A percentile compares a stretch with the other conserved stretches of the same genome.
phyloP scores from a whole-genome alignment of 768 basidiomycete species.

The Epithele typhae region DNA sequence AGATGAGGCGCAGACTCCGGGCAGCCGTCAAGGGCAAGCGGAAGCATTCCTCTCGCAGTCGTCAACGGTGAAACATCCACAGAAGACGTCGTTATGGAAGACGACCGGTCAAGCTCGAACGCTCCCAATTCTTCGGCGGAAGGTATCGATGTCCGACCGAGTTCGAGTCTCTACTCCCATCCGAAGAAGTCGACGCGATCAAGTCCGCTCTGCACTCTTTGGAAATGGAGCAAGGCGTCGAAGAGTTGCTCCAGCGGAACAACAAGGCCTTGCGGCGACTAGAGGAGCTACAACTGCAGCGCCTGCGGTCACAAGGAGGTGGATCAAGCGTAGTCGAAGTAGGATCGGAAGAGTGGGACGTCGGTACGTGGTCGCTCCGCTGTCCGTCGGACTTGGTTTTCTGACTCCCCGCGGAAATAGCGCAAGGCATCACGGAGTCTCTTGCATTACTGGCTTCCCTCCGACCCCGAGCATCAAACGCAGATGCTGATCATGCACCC shows the following conservation, averaged over 20 bases:
- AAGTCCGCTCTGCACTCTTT: conserved; percentile 57
- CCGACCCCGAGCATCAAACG: conserved; percentile 54
- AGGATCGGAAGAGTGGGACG: conserved; percentile 80
- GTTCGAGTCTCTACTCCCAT: conserved; percentile 51
- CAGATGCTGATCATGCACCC: conserved; percentile 34
- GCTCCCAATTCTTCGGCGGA: conserved; percentile 6
- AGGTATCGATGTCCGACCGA: conserved; percentile 27
- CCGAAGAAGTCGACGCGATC: conserved; percentile 51
- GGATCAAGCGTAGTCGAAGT: conserved; percentile 46
- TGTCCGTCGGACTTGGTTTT: background rate
- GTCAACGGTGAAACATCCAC: background rate
- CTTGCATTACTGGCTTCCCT: conserved; percentile 64
- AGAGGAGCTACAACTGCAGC: conserved; percentile 57
- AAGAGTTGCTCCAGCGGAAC: conserved; percentile 65
- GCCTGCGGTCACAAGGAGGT: conserved; percentile 45
- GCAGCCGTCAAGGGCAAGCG: conserved; percentile 25
- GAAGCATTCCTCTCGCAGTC: conserved; percentile 13
- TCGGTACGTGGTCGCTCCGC: conserved; percentile 46
- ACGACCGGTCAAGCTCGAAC: conserved; percentile 2
- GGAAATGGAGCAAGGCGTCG: conserved; percentile 65
- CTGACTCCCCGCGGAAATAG: conserved; percentile 35
- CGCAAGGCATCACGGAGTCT: conserved; percentile 69
- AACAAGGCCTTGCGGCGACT: conserved; percentile 58
- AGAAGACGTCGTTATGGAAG: conserved; percentile 17
- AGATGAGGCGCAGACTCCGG: conserved; percentile 34